phyloP scores from a whole-genome alignment of 805 yeast species.

The Wickerhamomyces bovis region DNA sequence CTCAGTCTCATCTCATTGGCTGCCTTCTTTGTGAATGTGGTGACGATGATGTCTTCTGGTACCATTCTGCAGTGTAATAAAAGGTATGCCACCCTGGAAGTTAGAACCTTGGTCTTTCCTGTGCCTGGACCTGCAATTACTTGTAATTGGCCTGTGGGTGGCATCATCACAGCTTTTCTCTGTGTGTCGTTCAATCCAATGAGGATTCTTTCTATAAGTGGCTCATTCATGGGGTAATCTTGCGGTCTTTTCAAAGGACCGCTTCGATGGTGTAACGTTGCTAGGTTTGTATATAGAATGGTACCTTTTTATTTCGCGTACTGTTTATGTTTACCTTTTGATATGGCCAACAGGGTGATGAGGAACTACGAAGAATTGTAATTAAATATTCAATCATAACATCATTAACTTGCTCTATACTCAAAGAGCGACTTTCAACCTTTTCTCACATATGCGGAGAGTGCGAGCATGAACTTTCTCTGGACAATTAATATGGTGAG shows the following conservation, averaged over 20 bases:
- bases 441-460: slow-evolving; percentile 6
- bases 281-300: not conserved
- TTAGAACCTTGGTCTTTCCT: slow-evolving; percentile 78
- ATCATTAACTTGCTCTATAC: not conserved
- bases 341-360: not conserved
- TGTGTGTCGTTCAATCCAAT: slow-evolving; percentile 37
- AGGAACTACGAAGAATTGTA: no score
- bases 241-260: not conserved
- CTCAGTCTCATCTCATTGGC: slow-evolving; percentile 79
- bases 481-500: slow-evolving; percentile 1
- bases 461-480: slow-evolving; percentile 6
- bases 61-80: slow-evolving; percentile 42
- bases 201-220: slow-evolving; percentile 1
- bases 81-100: slow-evolving; percentile 71
- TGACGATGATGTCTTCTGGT: slow-evolving; percentile 67
- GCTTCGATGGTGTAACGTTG: no score
- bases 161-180: slow-evolving; percentile 36
- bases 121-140: slow-evolving; percentile 66
- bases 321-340: not conserved
- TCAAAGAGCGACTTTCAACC: not conserved
- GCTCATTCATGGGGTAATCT: not conserved
- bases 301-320: not conserved
- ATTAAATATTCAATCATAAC: not conserved
- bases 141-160: slow-evolving; percentile 37
- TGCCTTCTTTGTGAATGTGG: slow-evolving; percentile 92